Evolutionary conservation across 345 rosid species (phyloP).

Genomic region (Camelina hispida): DNA sequence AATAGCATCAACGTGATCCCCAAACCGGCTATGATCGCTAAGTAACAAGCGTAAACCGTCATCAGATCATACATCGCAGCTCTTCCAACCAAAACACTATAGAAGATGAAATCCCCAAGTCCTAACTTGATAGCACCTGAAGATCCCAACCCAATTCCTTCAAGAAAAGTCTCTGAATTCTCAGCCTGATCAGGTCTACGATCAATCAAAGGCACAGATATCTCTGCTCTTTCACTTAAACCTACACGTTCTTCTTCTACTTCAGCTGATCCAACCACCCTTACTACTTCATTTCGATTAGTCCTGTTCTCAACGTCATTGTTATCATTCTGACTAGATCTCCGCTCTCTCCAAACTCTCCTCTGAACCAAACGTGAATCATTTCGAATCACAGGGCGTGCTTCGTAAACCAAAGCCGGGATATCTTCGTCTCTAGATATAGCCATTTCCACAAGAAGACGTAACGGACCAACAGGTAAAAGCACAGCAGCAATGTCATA

Average conservation of each 20-base stretch:
- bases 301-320: constrained; percentile 19
- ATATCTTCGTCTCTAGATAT: constrained; percentile 96
- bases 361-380: constrained; percentile 55
- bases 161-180: constrained; percentile 62
- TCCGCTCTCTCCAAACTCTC: constrained; percentile 80
- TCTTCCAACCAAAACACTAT: constrained; percentile 92
- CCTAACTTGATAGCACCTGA: constrained; percentile 92
- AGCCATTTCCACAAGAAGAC: constrained; percentile 92
- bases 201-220: constrained; percentile 69
- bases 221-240: constrained; percentile 52
- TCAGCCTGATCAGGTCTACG: constrained; percentile 44
- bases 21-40: constrained; percentile 89
- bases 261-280: constrained; percentile 49
- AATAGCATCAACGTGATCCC: constrained; percentile 83
- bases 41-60: constrained; percentile 94
- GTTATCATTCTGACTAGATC: constrained; percentile 32
- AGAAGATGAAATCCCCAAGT: constrained; percentile 92
- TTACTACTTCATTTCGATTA: constrained; percentile 11
- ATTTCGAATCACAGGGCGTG: constrained; percentile 67
- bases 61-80: constrained; percentile 95
- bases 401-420: constrained; percentile 92
- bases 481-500: constrained; percentile 96
- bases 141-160: constrained; percentile 89
- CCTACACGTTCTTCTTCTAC: constrained; percentile 47
- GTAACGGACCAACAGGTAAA: constrained; percentile 88